Percentiles rank a stretch among this genome's conserved stretches.
Conservation (phyloP, 169 alveolate genomes). For the Babesia gibsoni region DNA sequence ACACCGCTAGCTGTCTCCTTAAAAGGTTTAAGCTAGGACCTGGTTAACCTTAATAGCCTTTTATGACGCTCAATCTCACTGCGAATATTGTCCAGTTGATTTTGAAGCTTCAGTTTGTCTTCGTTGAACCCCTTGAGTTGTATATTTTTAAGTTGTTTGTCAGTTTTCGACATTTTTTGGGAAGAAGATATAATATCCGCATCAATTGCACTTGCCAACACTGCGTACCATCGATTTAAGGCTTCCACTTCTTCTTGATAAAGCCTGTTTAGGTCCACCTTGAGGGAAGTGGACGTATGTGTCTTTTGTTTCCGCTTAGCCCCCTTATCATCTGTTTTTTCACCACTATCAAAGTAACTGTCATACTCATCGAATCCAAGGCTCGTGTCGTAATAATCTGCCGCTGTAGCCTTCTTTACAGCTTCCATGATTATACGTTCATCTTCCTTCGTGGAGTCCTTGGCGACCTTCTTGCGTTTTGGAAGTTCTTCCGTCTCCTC, state of each 20-base stretch:
- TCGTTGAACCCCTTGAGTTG: conserved; percentile 28
- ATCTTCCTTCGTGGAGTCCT: conserved; percentile 3
- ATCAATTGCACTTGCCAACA: conserved; percentile 7
- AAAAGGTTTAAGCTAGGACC: background rate
- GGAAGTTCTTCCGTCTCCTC: background rate
- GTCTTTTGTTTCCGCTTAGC: conserved; percentile 13
- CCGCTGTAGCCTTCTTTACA: conserved; percentile 26
- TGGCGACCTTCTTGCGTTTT: conserved; percentile 5
- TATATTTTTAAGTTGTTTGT: conserved; percentile 25
- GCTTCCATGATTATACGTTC: conserved; percentile 26
- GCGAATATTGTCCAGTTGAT: conserved; percentile 21
- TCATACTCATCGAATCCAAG: conserved; percentile 56
- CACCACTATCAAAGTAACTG: conserved; percentile 46
- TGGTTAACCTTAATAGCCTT: conserved; percentile 32
- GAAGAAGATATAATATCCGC: background rate
- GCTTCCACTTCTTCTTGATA: conserved; percentile 40
- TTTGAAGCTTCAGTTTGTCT: conserved; percentile 42
- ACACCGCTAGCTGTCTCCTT: background rate
- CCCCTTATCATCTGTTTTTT: background rate
- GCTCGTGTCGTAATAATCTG: conserved; percentile 52
- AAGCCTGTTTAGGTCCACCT: conserved; percentile 6
- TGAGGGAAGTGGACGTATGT: conserved; percentile 31
- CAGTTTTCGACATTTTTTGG: background rate
- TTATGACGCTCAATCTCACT: conserved; percentile 36
- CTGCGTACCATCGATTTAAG: conserved; percentile 54